These are phyloP conservation scores for Teratosphaeria destructans DNA, from an alignment of 2,329 filamentous ascomycete species.

Conservation along the genomic window DNA sequence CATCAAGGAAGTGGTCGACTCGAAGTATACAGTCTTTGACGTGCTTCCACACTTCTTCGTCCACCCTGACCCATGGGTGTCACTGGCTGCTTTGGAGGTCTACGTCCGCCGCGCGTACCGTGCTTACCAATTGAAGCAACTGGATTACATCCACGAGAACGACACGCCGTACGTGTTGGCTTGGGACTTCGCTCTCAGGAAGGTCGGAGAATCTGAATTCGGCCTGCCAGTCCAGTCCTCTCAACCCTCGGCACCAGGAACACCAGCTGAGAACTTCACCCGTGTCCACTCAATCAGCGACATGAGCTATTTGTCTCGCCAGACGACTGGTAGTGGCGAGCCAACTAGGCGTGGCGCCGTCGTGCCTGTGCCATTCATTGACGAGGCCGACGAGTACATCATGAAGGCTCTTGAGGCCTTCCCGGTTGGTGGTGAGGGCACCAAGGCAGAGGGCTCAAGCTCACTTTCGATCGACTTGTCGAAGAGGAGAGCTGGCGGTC, in stretches of 20 bases:
- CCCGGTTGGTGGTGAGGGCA: conserved; percentile 38
- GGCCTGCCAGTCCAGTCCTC: conserved; percentile 70
- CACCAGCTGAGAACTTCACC: conserved; percentile 54
- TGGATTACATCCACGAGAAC: conserved; percentile 72
- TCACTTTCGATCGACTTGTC: conserved; percentile 58
- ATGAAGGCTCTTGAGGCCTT: conserved; percentile 76
- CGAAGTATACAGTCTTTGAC: conserved; percentile 96
- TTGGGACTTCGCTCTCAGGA: conserved; percentile 93
- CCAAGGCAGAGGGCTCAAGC: conserved; percentile 43
- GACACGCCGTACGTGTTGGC: conserved; percentile 73
- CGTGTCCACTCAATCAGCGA: conserved; percentile 92
- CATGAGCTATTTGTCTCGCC: conserved; percentile 75
- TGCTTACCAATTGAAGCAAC: conserved; percentile 81
- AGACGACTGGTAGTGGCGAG: conserved; percentile 51
- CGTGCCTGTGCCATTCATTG: conserved; percentile 82
- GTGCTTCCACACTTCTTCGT: conserved; percentile 92
- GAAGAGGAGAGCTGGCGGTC: conserved; percentile 51
- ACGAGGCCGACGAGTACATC: conserved; percentile 84
- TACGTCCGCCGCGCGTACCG: conserved; percentile 95
- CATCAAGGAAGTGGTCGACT: conserved; percentile 96
- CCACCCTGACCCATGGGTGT: conserved; percentile 89
- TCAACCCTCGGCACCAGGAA: conserved; percentile 64
- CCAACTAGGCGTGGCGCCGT: conserved; percentile 86
- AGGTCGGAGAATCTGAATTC: conserved; percentile 85
- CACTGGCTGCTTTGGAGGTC: conserved; percentile 84